Evolutionary conservation across 768 basidiomycete species (phyloP).

Genomic region (Butyriboletus loyo): DNA sequence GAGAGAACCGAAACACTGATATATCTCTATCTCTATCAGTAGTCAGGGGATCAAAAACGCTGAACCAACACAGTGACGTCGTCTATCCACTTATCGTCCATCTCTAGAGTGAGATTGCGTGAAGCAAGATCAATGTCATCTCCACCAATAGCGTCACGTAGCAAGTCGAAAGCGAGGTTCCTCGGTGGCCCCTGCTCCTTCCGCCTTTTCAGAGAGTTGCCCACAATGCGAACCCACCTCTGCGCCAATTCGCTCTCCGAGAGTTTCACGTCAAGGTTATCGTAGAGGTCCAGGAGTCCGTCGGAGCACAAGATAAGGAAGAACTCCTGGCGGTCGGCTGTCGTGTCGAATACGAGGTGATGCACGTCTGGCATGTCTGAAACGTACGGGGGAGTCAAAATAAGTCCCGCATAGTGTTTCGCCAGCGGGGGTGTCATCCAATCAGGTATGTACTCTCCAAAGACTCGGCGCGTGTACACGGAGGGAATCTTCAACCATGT

Average conservation of each 20-base stretch:
- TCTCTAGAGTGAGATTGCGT: slow-evolving; percentile 46
- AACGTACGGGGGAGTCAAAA: slow-evolving; percentile 46
- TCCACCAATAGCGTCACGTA: slow-evolving; percentile 44
- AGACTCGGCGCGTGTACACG: slow-evolving; percentile 31
- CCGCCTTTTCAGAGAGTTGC: slow-evolving; percentile 22
- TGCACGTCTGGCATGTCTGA: slow-evolving; percentile 41
- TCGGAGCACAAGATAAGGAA: slow-evolving; percentile 46
- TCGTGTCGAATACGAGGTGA: slow-evolving; percentile 30
- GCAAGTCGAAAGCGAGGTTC: slow-evolving; percentile 40
- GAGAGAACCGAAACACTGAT: not conserved
- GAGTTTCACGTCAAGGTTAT: slow-evolving; percentile 20
- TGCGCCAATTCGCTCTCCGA: slow-evolving; percentile 30
- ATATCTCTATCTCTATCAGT: slow-evolving; percentile 1
- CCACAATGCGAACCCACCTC: slow-evolving; percentile 36
- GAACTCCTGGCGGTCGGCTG: slow-evolving; percentile 18
- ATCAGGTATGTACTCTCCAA: slow-evolving; percentile 23
- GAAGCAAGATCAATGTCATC: slow-evolving; percentile 38
- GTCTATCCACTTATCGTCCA: slow-evolving; percentile 51
- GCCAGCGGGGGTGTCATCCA: slow-evolving; percentile 20
- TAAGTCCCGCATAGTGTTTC: slow-evolving; percentile 31
- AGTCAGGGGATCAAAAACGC: slow-evolving; percentile 26
- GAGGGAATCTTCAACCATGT: slow-evolving; percentile 35
- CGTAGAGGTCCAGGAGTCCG: slow-evolving; percentile 43
- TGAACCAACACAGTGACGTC: slow-evolving; percentile 48
- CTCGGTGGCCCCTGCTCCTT: slow-evolving; percentile 8